phyloP scores from a whole-genome alignment of 2,329 filamentous ascomycete species.

The Exophiala sp. region DNA sequence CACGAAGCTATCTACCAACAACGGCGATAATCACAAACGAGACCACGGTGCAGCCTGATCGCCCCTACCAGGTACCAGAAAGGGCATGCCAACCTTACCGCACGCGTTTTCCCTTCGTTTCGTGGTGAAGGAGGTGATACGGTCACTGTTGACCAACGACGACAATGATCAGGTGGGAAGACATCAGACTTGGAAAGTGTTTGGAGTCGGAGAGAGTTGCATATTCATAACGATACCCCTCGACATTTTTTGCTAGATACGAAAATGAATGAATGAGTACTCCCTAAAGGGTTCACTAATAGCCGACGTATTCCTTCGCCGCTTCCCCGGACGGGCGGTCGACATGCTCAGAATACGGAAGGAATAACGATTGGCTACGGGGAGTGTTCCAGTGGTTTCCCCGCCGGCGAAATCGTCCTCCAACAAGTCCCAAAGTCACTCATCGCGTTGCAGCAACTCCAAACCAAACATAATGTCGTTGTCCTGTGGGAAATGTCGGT shows the following conservation, averaged over 20 bases:
- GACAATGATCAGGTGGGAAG: background rate
- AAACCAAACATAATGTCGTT: background rate
- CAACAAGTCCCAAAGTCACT: background rate
- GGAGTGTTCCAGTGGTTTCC: background rate
- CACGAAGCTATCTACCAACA: too few relatives aligned
- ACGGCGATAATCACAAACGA: too few relatives aligned
- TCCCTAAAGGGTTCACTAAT: background rate
- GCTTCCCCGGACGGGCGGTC: background rate
- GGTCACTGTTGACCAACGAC: background rate
- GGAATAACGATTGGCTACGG: conserved; percentile 10
- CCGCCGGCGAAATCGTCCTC: background rate
- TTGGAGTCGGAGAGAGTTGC: background rate
- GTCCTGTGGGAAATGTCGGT: conserved; percentile 13
- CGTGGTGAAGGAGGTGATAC: too few relatives aligned
- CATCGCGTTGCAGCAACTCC: background rate
- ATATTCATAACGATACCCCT: background rate
- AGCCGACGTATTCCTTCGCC: background rate
- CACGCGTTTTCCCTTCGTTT: too few relatives aligned
- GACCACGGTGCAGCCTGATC: too few relatives aligned
- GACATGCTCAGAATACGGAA: background rate
- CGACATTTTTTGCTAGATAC: background rate
- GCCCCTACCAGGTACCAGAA: too few relatives aligned
- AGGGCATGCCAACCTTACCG: too few relatives aligned
- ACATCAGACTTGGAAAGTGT: background rate
- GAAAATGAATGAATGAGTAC: too few relatives aligned